phyloP scores from a whole-genome alignment of 306 rosid species.

The Trifolium dubium region DNA sequence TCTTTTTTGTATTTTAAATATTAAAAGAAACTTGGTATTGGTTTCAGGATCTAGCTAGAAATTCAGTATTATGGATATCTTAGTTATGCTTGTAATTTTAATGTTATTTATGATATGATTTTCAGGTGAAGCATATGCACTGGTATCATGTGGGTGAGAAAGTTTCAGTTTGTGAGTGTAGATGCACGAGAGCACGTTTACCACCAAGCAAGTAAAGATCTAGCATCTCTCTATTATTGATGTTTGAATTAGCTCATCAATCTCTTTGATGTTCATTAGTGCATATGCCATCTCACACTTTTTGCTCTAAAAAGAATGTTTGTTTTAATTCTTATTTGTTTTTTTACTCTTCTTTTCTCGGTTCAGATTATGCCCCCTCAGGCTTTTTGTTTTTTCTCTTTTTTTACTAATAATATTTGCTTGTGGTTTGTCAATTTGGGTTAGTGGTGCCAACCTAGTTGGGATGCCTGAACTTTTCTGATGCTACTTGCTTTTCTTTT shows the following conservation, averaged over 20 bases:
- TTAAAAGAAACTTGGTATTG: constrained; percentile 31
- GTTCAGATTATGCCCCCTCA: too few relatives aligned
- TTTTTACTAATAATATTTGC: too few relatives aligned
- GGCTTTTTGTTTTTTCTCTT: too few relatives aligned
- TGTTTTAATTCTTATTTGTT: background rate
- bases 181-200: constrained; percentile 90
- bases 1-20: background rate
- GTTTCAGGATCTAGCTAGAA: constrained; percentile 33
- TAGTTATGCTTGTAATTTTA: constrained; percentile 27
- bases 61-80: constrained; percentile 16
- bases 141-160: constrained; percentile 77
- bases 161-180: constrained; percentile 87
- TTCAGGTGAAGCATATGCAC: constrained; percentile 96
- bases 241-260: constrained; percentile 33
- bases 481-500: too few relatives aligned
- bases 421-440: too few relatives aligned
- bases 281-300: constrained; percentile 10
- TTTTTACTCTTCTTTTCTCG: too few relatives aligned
- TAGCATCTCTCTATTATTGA: constrained; percentile 31
- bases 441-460: too few relatives aligned
- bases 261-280: constrained; percentile 34
- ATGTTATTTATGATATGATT: constrained; percentile 26
- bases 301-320: background rate
- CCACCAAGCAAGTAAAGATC: constrained; percentile 93
- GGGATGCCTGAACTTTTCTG: too few relatives aligned